phyloP scores from a whole-genome alignment of 257 asterid genomes.

The Striga asiatica region DNA sequence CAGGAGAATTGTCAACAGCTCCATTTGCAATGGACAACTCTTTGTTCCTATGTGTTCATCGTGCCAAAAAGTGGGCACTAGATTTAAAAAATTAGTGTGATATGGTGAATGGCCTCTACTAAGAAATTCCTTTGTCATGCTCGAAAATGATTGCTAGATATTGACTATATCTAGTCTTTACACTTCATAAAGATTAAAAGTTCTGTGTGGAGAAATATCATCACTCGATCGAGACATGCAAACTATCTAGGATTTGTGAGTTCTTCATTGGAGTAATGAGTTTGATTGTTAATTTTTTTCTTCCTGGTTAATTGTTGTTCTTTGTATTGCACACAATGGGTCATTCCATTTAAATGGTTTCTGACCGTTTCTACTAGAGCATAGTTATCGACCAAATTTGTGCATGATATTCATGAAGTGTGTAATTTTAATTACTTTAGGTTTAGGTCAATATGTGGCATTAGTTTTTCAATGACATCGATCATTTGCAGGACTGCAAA shows the following conservation, averaged over 20 bases:
- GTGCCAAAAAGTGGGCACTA: neutral
- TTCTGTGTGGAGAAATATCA: neutral
- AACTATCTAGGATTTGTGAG: neutral
- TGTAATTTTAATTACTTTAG: neutral
- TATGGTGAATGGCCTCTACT: neutral
- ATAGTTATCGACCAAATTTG: neutral
- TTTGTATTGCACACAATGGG: neutral
- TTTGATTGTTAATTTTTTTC: neutral
- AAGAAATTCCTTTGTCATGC: too few relatives aligned
- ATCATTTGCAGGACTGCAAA: slow-evolving; percentile 71
- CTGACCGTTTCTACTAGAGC: too few relatives aligned
- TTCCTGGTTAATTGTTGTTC: neutral
- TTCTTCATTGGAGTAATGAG: neutral
- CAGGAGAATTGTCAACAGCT: slow-evolving; percentile 2
- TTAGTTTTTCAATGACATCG: slow-evolving; percentile 1
- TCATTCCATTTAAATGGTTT: neutral
- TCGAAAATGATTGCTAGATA: too few relatives aligned
- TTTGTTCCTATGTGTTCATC: neutral
- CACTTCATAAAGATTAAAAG: too few relatives aligned
- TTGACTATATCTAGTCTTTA: too few relatives aligned
- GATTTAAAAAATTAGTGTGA: neutral
- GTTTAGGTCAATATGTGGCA: neutral
- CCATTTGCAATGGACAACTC: neutral
- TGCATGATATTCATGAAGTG: neutral
- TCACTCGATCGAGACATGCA: too few relatives aligned